Percentiles rank a stretch among this genome's conserved stretches.
phyloP scores from a whole-genome alignment of 2,329 filamentous ascomycete species.

The Pseudogymnoascus sp. region DNA sequence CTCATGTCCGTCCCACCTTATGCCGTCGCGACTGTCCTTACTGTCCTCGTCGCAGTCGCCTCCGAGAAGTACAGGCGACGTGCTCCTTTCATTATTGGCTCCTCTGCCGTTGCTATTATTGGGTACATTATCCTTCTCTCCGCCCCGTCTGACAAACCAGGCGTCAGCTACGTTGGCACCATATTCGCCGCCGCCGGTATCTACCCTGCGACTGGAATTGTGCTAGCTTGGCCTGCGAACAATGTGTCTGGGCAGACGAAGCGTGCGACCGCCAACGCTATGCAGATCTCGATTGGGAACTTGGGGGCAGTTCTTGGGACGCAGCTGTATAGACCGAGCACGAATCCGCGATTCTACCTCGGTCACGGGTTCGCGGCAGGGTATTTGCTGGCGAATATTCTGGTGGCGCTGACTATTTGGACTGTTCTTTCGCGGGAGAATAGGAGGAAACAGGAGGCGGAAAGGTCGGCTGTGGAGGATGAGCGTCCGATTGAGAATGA shows the following conservation, averaged over 20 bases:
- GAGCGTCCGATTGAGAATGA: slow-evolving; percentile 49
- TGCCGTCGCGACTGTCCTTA: slow-evolving; percentile 52
- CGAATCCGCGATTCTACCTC: slow-evolving; percentile 54
- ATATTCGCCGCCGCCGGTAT: slow-evolving; percentile 60
- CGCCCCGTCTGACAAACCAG: slow-evolving; percentile 39
- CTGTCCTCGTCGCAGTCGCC: slow-evolving; percentile 47
- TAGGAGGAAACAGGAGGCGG: slow-evolving; percentile 37
- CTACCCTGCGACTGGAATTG: slow-evolving; percentile 55
- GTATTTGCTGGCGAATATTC: slow-evolving; percentile 51
- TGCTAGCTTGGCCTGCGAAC: slow-evolving; percentile 62
- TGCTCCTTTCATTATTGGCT: slow-evolving; percentile 55
- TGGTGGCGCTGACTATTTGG: slow-evolving; percentile 46
- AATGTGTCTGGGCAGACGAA: slow-evolving; percentile 66
- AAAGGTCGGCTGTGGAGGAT: slow-evolving; percentile 44
- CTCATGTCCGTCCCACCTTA: slow-evolving; percentile 58
- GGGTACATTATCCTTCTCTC: slow-evolving; percentile 54
- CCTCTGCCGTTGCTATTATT: slow-evolving; percentile 46
- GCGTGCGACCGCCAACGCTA: slow-evolving; percentile 56
- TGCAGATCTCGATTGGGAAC: slow-evolving; percentile 67
- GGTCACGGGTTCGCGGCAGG: slow-evolving; percentile 60
- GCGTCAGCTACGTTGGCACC: slow-evolving; percentile 51
- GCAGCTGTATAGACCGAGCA: slow-evolving; percentile 55
- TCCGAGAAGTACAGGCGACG: slow-evolving; percentile 51
- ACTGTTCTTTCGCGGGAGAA: slow-evolving; percentile 51
- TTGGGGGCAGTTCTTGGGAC: slow-evolving; percentile 61